phyloP scores from a whole-genome alignment of 2,329 filamentous ascomycete genomes.

The Xylaria polymorpha region DNA sequence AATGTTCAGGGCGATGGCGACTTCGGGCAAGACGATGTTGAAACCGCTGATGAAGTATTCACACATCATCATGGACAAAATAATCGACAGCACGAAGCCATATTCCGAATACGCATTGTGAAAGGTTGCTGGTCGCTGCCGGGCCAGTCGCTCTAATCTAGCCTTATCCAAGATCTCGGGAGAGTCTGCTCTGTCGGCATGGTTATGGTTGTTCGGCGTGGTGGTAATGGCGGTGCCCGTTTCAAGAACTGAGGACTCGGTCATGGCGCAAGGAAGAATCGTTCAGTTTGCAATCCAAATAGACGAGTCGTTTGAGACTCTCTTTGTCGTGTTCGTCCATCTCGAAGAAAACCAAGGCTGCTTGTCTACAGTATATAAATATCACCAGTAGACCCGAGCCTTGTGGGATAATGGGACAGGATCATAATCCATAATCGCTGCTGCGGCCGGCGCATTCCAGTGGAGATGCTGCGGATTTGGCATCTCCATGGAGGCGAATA shows the following conservation, averaged over 20 bases:
- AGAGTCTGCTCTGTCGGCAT: slow-evolving; percentile 33
- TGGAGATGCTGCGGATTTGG: slow-evolving; percentile 7
- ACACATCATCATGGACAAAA: slow-evolving; percentile 69
- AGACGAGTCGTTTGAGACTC: neutral
- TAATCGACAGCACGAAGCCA: slow-evolving; percentile 69
- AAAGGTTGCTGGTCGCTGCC: slow-evolving; percentile 67
- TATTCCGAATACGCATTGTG: slow-evolving; percentile 62
- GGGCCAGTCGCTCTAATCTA: slow-evolving; percentile 66
- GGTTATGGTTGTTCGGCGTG: neutral
- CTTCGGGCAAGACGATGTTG: slow-evolving; percentile 74
- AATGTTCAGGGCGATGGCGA: slow-evolving; percentile 72
- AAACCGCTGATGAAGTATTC: slow-evolving; percentile 86
- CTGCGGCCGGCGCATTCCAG: neutral
- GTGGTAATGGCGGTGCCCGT: slow-evolving; percentile 25
- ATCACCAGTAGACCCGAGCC: slow-evolving; percentile 2
- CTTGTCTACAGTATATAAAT: slow-evolving; percentile 20
- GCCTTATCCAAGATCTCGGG: slow-evolving; percentile 42
- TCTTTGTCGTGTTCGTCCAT: slow-evolving; percentile 13
- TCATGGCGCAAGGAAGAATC: slow-evolving; percentile 22
- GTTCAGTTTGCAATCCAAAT: slow-evolving; percentile 4
- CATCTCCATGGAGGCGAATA: slow-evolving; percentile 10
- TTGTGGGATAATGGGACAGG: neutral
- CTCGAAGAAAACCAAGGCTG: slow-evolving; percentile 3
- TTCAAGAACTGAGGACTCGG: slow-evolving; percentile 23
- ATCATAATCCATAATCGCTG: neutral